phyloP scores from a whole-genome alignment of 2,329 filamentous ascomycete species.

The Sclerotiophoma versabilis region DNA sequence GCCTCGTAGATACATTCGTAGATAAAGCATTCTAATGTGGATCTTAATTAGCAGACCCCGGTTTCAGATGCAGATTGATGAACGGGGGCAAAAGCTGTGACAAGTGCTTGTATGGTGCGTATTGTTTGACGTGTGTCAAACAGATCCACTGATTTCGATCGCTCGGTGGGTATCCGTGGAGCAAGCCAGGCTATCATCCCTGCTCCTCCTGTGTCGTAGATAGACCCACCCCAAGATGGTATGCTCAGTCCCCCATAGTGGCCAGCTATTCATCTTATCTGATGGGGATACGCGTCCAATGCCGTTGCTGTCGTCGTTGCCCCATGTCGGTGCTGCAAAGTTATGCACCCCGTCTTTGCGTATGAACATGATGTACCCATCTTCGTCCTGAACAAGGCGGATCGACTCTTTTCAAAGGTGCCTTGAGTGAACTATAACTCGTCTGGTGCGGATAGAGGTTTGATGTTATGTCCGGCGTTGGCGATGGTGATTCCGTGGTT shows the following conservation, averaged over 20 bases:
- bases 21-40: constrained; percentile 2
- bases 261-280: not conserved
- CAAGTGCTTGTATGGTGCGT: not conserved
- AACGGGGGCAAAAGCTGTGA: not conserved
- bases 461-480: too few relatives aligned
- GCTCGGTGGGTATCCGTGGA: not conserved
- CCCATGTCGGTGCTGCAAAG: not conserved
- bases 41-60: constrained; percentile 13
- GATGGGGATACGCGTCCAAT: not conserved
- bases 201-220: not conserved
- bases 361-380: too few relatives aligned
- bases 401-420: too few relatives aligned
- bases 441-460: too few relatives aligned
- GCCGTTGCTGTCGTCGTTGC: not conserved
- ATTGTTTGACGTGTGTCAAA: constrained; percentile 6
- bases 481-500: too few relatives aligned
- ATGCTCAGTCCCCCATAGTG: not conserved
- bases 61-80: constrained; percentile 15
- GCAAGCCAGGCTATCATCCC: not conserved
- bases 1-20: constrained; percentile 3
- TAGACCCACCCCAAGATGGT: not conserved
- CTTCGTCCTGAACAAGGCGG: too few relatives aligned
- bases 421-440: too few relatives aligned
- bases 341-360: not conserved
- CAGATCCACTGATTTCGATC: constrained; percentile 3